Base-by-base conservation (phyloP, 2,329 filamentous ascomycete genomes). In the Xylaria sp. region DNA sequence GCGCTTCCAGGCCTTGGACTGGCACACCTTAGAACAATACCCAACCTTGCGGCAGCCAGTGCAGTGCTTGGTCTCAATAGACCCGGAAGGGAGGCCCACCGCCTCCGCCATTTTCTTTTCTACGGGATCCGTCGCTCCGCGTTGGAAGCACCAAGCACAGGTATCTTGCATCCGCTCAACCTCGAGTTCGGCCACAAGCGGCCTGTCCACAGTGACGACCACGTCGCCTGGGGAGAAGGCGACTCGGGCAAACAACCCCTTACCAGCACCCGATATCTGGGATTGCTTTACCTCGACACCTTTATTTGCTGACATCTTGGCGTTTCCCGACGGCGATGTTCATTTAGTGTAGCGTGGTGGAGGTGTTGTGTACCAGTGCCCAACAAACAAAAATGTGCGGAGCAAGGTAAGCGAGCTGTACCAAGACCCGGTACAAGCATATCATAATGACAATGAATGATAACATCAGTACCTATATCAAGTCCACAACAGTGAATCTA, bases 21-120 rank as follows among this genome's bases (percentile, higher is more conserved):
- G 76, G 70, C 76, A 78, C 16, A 65, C 55, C 68, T 74, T 76
- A 35, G 76, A 77, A 63, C 76, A 78, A 69, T 78, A 78, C 27
- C 57, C 69, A 50, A 75, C 72, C 13, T 68, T 61, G 37, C 60
- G 66, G 61, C 76, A 78, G 25, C 70, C 75, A 2, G 72, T 73
- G 66, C 76, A 77, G 53, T 55, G 58, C 60, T 76, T 77, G 54
- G 73, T 65, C 25, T 77, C 72, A 6, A 66, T 68, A 53, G 69
- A 69, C 9, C 74, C 75, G 50, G 25, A 63, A 0, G 76, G 76
- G 6, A 77, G 69, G n/a, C 76, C 76, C 71, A 77, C 75, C 0
- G 72, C 53, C 8, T 72, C 72, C 2, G 74, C 66, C 21, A 63
- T 66, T 3, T 18, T 29, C 32, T 70, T 69, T 48, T 72, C 72